Evolutionary conservation across 192 early-diverging fungal genomes (phyloP).

Genomic region (Spizellomyces sp.): DNA sequence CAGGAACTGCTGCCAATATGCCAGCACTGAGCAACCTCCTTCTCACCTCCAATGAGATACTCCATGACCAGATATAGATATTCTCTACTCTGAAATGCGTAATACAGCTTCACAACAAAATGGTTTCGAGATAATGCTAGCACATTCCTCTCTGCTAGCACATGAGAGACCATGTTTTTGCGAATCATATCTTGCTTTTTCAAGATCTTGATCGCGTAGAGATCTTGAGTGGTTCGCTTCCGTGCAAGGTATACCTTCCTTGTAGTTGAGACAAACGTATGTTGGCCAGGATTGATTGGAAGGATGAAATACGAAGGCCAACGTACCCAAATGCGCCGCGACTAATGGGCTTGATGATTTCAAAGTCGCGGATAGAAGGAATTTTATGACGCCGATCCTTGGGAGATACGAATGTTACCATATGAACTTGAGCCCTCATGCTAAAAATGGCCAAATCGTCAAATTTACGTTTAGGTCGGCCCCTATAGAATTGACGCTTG

Average conservation of each 20-base stretch:
- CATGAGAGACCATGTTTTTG: slow-evolving; percentile 95
- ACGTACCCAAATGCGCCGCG: slow-evolving; percentile 87
- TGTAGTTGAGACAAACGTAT: slow-evolving; percentile 30
- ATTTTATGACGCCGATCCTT: slow-evolving; percentile 52
- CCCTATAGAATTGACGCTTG: slow-evolving; percentile 9
- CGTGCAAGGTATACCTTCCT: slow-evolving; percentile 82
- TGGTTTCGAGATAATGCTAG: slow-evolving; percentile 77
- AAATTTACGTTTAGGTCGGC: slow-evolving; percentile 18
- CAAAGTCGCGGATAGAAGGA: slow-evolving; percentile 89
- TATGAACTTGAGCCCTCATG: background rate
- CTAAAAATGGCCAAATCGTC: slow-evolving; percentile 1
- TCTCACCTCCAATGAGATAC: slow-evolving; percentile 78
- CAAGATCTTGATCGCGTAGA: slow-evolving; percentile 91
- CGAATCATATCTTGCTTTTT: slow-evolving; percentile 93
- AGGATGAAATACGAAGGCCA: background rate
- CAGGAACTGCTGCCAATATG: slow-evolving; percentile 8
- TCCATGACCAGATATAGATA: slow-evolving; percentile 92
- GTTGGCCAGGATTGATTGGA: background rate
- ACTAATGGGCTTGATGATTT: slow-evolving; percentile 91
- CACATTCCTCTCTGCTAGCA: slow-evolving; percentile 84
- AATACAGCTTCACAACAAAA: slow-evolving; percentile 91
- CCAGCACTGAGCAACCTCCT: background rate
- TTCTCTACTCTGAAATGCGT: slow-evolving; percentile 87
- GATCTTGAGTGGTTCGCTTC: slow-evolving; percentile 83
- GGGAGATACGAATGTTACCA: background rate